Evolutionary conservation across 805 yeast species (phyloP).

Genomic region (Wickerhamiella nectarea): DNA sequence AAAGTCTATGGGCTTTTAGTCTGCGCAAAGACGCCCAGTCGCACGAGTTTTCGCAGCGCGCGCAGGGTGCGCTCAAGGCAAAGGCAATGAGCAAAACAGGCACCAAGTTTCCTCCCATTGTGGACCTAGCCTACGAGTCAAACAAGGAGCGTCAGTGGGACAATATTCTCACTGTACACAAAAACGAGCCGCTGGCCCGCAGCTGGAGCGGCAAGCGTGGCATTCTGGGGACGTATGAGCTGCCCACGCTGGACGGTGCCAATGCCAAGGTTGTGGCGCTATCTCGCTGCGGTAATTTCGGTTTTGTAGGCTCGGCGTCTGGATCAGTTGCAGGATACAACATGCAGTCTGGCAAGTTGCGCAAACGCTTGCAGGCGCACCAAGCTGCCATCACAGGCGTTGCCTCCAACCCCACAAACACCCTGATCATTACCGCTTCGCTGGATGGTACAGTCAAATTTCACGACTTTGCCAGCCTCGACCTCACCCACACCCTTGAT

Average conservation of each 20-base stretch:
- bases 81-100: conserved; percentile 27
- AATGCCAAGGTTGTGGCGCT: conserved; percentile 60
- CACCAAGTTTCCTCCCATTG: conserved; percentile 67
- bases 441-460: conserved; percentile 83
- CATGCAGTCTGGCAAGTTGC: conserved; percentile 74
- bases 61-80: conserved; percentile 22
- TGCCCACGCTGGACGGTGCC: conserved; percentile 68
- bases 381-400: conserved; percentile 63
- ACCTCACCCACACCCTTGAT: conserved; percentile 49
- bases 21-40: conserved; percentile 93
- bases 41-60: conserved; percentile 76
- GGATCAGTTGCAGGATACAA: conserved; percentile 83
- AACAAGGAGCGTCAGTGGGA: conserved; percentile 87
- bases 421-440: conserved; percentile 74
- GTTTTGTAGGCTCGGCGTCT: conserved; percentile 69
- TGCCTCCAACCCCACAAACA: conserved; percentile 80
- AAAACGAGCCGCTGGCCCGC: conserved; percentile 68
- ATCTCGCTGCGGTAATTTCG: conserved; percentile 93
- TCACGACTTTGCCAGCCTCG: conserved; percentile 65
- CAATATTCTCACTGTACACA: conserved; percentile 77
- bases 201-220: conserved; percentile 79
- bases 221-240: conserved; percentile 60
- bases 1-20: conserved; percentile 82
- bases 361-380: conserved; percentile 61
- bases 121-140: conserved; percentile 54